Conservation (phyloP, 495 filamentous ascomycete genomes). For the Lasiosphaeriaceae sp. region DNA sequence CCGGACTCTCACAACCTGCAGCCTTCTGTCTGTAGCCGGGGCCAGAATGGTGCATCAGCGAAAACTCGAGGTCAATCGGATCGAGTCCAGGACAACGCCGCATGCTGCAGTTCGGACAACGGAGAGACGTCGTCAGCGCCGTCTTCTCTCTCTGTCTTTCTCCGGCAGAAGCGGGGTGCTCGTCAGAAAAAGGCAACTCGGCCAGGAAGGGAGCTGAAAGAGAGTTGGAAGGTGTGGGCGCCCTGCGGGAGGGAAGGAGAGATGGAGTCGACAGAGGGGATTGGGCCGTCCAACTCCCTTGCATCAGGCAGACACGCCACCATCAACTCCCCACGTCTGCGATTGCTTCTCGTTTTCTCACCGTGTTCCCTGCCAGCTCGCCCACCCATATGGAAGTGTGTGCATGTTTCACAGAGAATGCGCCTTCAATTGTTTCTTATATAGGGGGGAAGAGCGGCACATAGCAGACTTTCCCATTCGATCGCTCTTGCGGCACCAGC, state of each 20-base stretch:
- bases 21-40: no score
- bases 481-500: background rate
- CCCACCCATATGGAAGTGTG: background rate
- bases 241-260: no score
- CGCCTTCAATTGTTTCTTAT: no score
- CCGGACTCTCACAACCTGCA: no score
- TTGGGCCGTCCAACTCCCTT: background rate
- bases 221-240: no score
- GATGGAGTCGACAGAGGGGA: background rate
- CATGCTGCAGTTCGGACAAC: no score
- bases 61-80: no score
- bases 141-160: no score
- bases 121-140: no score
- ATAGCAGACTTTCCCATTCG: background rate
- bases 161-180: background rate
- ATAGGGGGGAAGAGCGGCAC: slow-evolving; percentile 3
- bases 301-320: slow-evolving; percentile 23
- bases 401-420: background rate
- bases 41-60: no score
- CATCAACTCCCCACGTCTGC: background rate
- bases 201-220: background rate
- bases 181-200: slow-evolving; percentile 5
- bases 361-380: background rate
- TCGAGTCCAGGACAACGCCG: no score
- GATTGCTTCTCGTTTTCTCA: background rate